These are phyloP conservation scores for Candida sanyaensis DNA, from an alignment of 1,139 yeast genomes.

Conservation along the genomic window DNA sequence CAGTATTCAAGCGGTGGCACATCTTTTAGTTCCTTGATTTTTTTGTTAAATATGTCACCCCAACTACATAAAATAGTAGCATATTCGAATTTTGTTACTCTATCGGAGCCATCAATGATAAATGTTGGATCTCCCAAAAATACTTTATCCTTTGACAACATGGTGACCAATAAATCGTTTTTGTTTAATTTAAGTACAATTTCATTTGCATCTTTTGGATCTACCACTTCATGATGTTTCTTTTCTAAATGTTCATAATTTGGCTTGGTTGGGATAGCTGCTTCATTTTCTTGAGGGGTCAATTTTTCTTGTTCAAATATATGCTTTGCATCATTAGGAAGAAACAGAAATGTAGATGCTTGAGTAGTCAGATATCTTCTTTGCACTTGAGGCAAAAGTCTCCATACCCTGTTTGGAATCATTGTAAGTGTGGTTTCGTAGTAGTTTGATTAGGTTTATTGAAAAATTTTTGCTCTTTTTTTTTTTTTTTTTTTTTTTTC, in stretches of 20 bases:
- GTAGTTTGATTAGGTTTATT: neutral
- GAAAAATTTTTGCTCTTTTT: neutral
- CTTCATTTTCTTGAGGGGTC: conserved; percentile 30
- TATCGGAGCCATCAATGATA: conserved; percentile 14
- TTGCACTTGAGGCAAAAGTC: conserved; percentile 1
- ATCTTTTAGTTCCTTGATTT: conserved; percentile 19
- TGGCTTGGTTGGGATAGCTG: conserved; percentile 39
- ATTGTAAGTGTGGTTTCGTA: neutral
- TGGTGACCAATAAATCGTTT: conserved; percentile 33
- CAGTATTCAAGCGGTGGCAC: conserved; percentile 8
- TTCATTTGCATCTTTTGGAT: conserved; percentile 40
- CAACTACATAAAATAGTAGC: conserved; percentile 32
- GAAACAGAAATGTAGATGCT: conserved; percentile 25
- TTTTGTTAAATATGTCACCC: conserved; percentile 29
- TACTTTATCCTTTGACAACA: conserved; percentile 30
- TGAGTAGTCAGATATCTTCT: conserved; percentile 13
- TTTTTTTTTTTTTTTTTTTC: neutral
- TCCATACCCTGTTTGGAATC: conserved; percentile 1
- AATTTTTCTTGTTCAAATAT: conserved; percentile 36
- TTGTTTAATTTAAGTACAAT: conserved; percentile 26
- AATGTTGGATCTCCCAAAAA: conserved; percentile 30
- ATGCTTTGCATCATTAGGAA: conserved; percentile 33
- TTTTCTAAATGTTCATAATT: conserved; percentile 17
- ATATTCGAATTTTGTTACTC: conserved; percentile 22
- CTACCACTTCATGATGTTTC: conserved; percentile 31